Conservation (phyloP, 1,139 yeast species). For the Pneumocystis jirovecii region DNA sequence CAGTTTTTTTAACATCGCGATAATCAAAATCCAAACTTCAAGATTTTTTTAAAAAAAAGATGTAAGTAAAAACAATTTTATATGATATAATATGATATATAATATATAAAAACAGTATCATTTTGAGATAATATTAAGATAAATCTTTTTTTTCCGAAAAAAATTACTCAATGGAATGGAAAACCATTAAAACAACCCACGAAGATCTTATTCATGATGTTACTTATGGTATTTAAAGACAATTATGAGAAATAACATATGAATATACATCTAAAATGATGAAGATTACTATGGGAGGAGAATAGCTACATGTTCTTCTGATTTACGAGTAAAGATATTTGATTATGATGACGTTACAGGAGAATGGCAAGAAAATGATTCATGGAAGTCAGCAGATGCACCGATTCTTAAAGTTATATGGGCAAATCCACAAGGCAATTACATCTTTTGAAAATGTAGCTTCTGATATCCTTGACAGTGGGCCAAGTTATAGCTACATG, state of each 20-base stretch:
- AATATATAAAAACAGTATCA: no score
- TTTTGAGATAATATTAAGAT: background rate
- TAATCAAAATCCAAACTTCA: background rate
- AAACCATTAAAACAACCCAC: constrained; percentile 55
- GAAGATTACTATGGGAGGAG: constrained; percentile 63
- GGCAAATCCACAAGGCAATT: constrained; percentile 76
- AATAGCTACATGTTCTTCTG: constrained; percentile 83
- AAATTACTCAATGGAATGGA: background rate
- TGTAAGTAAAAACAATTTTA: background rate
- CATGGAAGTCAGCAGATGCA: constrained; percentile 92
- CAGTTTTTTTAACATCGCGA: background rate
- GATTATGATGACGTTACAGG: constrained; percentile 28
- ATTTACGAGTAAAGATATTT: constrained; percentile 79
- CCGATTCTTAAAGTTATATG: constrained; percentile 68
- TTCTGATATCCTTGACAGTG: background rate
- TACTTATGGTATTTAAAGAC: constrained; percentile 41
- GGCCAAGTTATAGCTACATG: constrained; percentile 78
- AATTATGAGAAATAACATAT: background rate
- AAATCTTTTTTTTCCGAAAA: background rate
- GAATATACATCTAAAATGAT: background rate
- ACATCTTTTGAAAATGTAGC: background rate
- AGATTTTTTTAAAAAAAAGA: background rate
- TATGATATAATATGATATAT: background rate
- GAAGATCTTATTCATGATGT: constrained; percentile 83
- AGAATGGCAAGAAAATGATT: constrained; percentile 67